These are phyloP conservation scores for Apiotrichum brassicae DNA, from an alignment of 1,284 basidiomycete genomes.

Conservation along the genomic window DNA sequence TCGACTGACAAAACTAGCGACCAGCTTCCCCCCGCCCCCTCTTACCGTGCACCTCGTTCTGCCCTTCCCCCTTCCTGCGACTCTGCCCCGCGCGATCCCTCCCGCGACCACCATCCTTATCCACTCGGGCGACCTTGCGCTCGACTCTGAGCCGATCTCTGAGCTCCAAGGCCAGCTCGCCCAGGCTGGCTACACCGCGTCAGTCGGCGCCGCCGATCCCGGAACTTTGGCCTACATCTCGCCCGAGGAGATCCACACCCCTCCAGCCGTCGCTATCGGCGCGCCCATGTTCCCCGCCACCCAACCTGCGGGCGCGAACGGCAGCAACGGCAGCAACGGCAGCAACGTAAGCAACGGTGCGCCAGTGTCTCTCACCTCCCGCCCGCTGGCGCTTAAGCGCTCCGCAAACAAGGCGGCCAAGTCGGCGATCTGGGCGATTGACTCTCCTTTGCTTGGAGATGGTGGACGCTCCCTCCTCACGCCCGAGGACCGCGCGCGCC, in stretches of 20 bases:
- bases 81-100: slow-evolving; percentile 36
- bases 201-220: slow-evolving; percentile 25
- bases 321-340: slow-evolving; percentile 4
- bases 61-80: slow-evolving; percentile 36
- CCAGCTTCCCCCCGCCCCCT: slow-evolving; percentile 35
- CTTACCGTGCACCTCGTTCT: slow-evolving; percentile 43
- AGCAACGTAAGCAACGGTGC: slow-evolving; percentile 1
- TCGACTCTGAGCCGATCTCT: slow-evolving; percentile 3
- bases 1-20: no score
- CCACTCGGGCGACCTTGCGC: slow-evolving; percentile 19
- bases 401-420: slow-evolving; percentile 35
- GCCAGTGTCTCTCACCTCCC: slow-evolving; percentile 10
- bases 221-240: slow-evolving; percentile 34
- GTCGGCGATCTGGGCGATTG: slow-evolving; percentile 46
- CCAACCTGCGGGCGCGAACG: slow-evolving; percentile 7
- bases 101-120: slow-evolving; percentile 40
- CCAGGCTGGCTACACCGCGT: slow-evolving; percentile 23
- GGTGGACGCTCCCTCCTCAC: slow-evolving; percentile 51
- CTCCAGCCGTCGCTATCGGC: slow-evolving; percentile 6
- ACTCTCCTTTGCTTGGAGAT: slow-evolving; percentile 39
- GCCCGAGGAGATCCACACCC: slow-evolving; percentile 7
- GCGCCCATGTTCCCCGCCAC: not conserved
- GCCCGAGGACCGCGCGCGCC: slow-evolving; percentile 49
- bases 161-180: slow-evolving; percentile 24
- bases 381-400: slow-evolving; percentile 38